These are phyloP conservation scores for Blastobotrys arbuscula DNA, from an alignment of 1,139 yeast genomes.

Conservation along the genomic window DNA sequence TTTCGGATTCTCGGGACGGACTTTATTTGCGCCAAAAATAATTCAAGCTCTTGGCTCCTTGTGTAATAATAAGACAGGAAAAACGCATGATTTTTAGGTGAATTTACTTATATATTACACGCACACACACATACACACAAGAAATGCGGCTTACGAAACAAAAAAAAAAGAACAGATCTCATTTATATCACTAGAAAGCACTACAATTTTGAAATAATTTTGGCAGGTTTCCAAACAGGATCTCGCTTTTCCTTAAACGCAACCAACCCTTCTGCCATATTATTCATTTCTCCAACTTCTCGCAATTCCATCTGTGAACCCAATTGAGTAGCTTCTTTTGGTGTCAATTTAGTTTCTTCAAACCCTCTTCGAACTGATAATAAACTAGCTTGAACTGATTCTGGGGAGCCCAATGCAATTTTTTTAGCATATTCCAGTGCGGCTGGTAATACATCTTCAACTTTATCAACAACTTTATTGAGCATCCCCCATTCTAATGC, in stretches of 20 bases:
- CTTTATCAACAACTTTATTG: constrained; percentile 25
- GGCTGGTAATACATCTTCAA: constrained; percentile 24
- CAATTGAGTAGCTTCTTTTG: constrained; percentile 21
- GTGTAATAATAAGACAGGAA: too few relatives aligned
- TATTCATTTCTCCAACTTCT: constrained; percentile 18
- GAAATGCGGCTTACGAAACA: too few relatives aligned
- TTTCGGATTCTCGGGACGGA: too few relatives aligned
- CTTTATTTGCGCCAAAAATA: too few relatives aligned
- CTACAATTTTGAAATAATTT: constrained; percentile 8
- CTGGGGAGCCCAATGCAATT: constrained; percentile 29
- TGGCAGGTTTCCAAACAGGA: constrained; percentile 25
- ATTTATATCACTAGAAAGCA: too few relatives aligned
- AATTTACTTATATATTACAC: too few relatives aligned
- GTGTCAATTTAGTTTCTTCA: constrained; percentile 22
- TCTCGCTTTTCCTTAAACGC: constrained; percentile 29
- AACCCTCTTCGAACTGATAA: constrained; percentile 28
- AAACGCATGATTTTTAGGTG: too few relatives aligned
- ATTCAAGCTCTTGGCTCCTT: too few relatives aligned
- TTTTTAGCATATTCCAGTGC: constrained; percentile 28
- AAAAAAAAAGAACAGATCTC: too few relatives aligned
- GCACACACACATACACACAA: too few relatives aligned
- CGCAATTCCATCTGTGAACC: constrained; percentile 20
- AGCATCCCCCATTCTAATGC: constrained; percentile 31
- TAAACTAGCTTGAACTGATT: constrained; percentile 27
- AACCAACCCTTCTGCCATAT: constrained; percentile 24